phyloP scores from a whole-genome alignment of 371 early-diverging fungal species.

The Massospora cicadina region DNA sequence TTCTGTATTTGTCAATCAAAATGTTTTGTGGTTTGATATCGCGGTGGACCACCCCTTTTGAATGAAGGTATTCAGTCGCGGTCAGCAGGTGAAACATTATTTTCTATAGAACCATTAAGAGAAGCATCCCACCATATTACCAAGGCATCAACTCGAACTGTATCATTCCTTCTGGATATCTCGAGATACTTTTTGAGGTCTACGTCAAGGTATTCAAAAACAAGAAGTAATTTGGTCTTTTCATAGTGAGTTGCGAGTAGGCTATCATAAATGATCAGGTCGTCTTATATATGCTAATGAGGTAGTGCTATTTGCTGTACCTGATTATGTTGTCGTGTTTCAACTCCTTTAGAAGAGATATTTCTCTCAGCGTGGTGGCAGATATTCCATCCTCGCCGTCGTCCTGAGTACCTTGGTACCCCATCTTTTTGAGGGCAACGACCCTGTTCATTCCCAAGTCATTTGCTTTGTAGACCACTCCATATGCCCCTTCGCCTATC shows the following conservation, averaged over 20 bases:
- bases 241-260: background rate
- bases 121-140: background rate
- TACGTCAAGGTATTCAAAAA: background rate
- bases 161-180: background rate
- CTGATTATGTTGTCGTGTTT: background rate
- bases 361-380: conserved; percentile 3
- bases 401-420: background rate
- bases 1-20: conserved; percentile 35
- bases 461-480: background rate
- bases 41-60: conserved; percentile 86
- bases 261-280: background rate
- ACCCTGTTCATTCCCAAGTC: background rate
- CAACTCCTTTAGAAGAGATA: background rate
- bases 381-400: background rate
- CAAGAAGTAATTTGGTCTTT: background rate
- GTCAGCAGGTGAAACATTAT: background rate
- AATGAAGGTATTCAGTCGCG: conserved; percentile 58
- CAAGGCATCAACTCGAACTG: background rate
- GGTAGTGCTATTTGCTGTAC: background rate
- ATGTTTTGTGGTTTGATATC: conserved; percentile 95
- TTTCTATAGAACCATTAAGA: background rate
- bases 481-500: conserved; percentile 4
- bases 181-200: background rate
- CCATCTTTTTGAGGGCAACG: conserved; percentile 2
- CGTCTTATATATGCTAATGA: too few species aligned